phyloP scores from a whole-genome alignment of 148 eudicot genomes.

The Rheum nobile region DNA sequence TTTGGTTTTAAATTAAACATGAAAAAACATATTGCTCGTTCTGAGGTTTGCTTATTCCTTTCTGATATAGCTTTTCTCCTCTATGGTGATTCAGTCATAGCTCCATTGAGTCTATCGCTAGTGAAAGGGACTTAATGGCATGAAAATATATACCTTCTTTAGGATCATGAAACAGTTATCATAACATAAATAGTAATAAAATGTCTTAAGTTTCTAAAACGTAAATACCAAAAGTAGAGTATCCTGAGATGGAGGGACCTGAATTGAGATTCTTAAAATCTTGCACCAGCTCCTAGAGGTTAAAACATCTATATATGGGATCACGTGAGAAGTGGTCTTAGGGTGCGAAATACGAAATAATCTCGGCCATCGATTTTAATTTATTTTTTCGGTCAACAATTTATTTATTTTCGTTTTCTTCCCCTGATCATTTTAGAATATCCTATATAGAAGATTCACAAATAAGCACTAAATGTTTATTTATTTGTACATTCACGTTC shows the following conservation, averaged over 20 bases:
- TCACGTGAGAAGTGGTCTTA: too few relatives aligned
- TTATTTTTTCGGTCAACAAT: too few relatives aligned
- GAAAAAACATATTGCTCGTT: conserved; percentile 61
- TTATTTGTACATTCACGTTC: too few relatives aligned
- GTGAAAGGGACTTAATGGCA: conserved; percentile 7
- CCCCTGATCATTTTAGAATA: too few relatives aligned
- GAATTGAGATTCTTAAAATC: conserved; percentile 36
- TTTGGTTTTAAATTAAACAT: not conserved
- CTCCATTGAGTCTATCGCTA: conserved; percentile 31
- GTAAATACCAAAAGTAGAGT: conserved; percentile 11
- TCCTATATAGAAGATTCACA: too few relatives aligned
- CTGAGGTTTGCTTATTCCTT: conserved; percentile 72
- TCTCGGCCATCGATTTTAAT: too few relatives aligned
- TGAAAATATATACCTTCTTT: conserved; percentile 2
- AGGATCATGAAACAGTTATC: not conserved
- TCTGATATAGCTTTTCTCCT: conserved; percentile 77
- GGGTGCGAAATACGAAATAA: too few relatives aligned
- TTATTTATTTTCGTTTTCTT: too few relatives aligned
- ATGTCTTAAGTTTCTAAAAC: not conserved
- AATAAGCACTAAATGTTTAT: too few relatives aligned
- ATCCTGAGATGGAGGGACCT: conserved; percentile 12
- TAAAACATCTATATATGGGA: too few relatives aligned
- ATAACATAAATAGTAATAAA: not conserved
- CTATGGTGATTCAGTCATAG: conserved; percentile 48
- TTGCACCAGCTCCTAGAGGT: conserved; percentile 23